These are phyloP conservation scores for Ascodesmis nigricans DNA, from an alignment of 495 filamentous ascomycete species.

Conservation along the genomic window DNA sequence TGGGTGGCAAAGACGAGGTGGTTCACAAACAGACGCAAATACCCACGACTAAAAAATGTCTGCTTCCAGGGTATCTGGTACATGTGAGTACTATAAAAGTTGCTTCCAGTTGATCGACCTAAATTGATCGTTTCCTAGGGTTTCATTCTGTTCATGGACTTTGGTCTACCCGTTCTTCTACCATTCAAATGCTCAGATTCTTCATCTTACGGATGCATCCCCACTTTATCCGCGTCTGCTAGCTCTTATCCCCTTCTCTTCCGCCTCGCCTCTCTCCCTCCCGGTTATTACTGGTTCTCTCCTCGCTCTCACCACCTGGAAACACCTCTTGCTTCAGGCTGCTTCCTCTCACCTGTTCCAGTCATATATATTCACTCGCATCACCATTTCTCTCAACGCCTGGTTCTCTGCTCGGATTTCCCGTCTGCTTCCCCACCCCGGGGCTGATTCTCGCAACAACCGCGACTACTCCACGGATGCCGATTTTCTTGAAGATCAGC, in stretches of 20 bases:
- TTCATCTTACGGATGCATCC: conserved; percentile 13
- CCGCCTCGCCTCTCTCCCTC: conserved; percentile 10
- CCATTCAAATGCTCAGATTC: conserved; percentile 16
- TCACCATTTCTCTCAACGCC: conserved; percentile 8
- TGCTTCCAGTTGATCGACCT: not conserved
- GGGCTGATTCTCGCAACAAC: not conserved
- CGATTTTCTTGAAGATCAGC: too few relatives aligned
- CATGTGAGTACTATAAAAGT: not conserved
- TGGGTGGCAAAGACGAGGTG: not conserved
- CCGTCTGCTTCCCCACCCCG: conserved; percentile 14
- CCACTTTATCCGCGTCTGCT: conserved; percentile 15
- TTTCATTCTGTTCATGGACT: conserved; percentile 17
- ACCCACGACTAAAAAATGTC: conserved; percentile 4
- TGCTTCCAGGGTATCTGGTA: not conserved
- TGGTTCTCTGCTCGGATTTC: conserved; percentile 12
- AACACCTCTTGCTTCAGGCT: conserved; percentile 8
- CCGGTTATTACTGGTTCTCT: conserved; percentile 6
- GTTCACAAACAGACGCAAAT: conserved; percentile 7
- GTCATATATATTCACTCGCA: conserved; percentile 15
- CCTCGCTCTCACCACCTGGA: conserved; percentile 9
- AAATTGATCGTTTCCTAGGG: conserved; percentile 7
- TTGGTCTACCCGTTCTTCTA: conserved; percentile 20
- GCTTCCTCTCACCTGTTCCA: conserved; percentile 13
- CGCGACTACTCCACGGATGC: not conserved
- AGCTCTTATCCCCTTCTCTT: conserved; percentile 16